Percentiles rank a stretch among this genome's conserved stretches.
phyloP scores from a whole-genome alignment of 2,329 filamentous ascomycete species.

The Sporothrix luriei region DNA sequence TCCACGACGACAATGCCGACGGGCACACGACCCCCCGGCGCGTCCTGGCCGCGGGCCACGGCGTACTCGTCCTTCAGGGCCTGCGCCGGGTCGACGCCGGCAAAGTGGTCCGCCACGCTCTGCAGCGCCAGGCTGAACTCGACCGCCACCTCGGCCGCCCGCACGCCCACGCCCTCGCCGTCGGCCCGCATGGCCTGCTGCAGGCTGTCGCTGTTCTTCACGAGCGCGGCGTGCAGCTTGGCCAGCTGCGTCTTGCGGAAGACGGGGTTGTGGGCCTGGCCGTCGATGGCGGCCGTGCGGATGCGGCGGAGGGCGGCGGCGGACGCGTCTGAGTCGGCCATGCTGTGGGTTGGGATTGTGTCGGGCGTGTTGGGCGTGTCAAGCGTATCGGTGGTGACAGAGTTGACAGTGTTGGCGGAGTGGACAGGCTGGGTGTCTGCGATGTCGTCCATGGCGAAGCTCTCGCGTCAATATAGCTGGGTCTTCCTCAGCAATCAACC shows the following conservation, averaged over 20 bases:
- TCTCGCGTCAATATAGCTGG: background rate
- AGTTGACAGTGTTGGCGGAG: too few species aligned
- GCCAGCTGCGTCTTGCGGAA: constrained; percentile 18
- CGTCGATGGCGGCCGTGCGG: constrained; percentile 7
- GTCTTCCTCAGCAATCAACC: too few species aligned
- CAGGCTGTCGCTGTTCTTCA: background rate
- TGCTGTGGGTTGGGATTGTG: background rate
- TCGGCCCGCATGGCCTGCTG: background rate
- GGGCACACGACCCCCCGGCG: background rate
- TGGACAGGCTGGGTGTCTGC: too few species aligned
- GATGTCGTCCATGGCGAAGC: background rate
- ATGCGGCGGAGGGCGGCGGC: background rate
- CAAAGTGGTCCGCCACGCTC: background rate
- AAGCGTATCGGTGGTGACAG: background rate
- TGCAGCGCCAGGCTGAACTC: background rate
- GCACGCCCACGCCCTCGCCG: background rate
- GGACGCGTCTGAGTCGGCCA: background rate
- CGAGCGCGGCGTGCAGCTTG: background rate
- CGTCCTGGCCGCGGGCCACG: background rate
- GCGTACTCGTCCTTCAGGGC: background rate
- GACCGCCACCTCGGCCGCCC: background rate
- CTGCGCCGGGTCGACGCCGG: background rate
- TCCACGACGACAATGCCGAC: background rate
- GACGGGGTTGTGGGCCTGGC: constrained; percentile 13
- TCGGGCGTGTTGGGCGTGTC: background rate